Evolutionary conservation across 257 asterid genomes (phyloP).

Genomic region (Perilla frutescens): DNA sequence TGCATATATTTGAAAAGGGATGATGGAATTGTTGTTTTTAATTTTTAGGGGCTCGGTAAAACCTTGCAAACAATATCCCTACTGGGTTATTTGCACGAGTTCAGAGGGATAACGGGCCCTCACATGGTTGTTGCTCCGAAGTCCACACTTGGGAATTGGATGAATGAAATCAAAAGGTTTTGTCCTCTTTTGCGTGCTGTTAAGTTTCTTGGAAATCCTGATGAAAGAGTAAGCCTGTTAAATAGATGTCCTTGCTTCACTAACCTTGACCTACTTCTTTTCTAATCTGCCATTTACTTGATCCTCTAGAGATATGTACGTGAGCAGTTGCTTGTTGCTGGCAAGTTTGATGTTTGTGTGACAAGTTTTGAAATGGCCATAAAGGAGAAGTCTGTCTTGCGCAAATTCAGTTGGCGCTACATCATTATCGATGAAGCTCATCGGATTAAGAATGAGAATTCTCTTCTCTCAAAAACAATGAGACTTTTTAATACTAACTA

Average conservation of each 20-base stretch:
- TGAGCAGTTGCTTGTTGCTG: conserved; percentile 93
- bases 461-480: conserved; percentile 96
- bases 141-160: conserved; percentile 99
- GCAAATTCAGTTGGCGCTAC: conserved; percentile 98
- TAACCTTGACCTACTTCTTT: conserved; percentile 17
- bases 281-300: conserved; percentile 27
- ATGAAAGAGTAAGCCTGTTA: conserved; percentile 82
- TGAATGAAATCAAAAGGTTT: conserved; percentile 96
- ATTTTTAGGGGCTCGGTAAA: conserved; percentile 87
- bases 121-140: conserved; percentile 99
- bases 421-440: conserved; percentile 99
- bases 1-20: conserved; percentile 12
- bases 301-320: conserved; percentile 77
- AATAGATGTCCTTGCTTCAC: conserved; percentile 19
- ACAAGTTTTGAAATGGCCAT: conserved; percentile 99
- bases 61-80: conserved; percentile 97
- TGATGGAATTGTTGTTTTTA: conserved; percentile 14
- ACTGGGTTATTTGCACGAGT: conserved; percentile 91
- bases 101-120: conserved; percentile 98
- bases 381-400: conserved; percentile 81
- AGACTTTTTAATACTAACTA: conserved; percentile 87
- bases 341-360: conserved; percentile 96
- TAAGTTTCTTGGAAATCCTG: conserved; percentile 97
- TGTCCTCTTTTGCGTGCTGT: conserved; percentile 92
- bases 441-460: conserved; percentile 95